Conservation (phyloP, 1,284 basidiomycete genomes). For the Porodaedalea pini region DNA sequence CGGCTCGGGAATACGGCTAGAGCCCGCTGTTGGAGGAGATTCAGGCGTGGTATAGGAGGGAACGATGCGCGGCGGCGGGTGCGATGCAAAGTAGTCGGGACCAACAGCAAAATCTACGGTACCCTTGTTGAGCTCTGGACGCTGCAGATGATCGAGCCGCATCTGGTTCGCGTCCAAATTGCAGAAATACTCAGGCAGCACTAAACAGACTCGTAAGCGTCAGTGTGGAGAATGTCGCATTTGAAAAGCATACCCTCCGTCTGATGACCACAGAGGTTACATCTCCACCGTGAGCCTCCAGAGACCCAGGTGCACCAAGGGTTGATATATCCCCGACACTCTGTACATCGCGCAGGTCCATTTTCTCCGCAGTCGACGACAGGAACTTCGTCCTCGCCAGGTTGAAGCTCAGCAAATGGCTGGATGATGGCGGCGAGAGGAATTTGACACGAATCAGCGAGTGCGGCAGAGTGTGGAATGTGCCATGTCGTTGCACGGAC, state of each 20-base stretch:
- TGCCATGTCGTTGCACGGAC: conserved; percentile 65
- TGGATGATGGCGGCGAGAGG: conserved; percentile 87
- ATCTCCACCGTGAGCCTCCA: conserved; percentile 86
- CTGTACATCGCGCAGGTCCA: conserved; percentile 84
- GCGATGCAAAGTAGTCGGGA: conserved; percentile 80
- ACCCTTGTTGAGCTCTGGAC: conserved; percentile 88
- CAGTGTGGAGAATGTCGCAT: not conserved
- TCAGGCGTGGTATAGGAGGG: conserved; percentile 51
- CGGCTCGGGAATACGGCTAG: conserved; percentile 57
- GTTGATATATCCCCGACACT: conserved; percentile 92
- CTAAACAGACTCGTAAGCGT: conserved; percentile 39
- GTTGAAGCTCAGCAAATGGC: conserved; percentile 83
- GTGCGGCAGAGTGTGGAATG: conserved; percentile 76
- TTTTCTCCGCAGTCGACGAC: conserved; percentile 61
- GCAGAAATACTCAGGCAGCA: conserved; percentile 81
- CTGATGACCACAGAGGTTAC: conserved; percentile 85
- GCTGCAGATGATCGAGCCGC: conserved; percentile 78
- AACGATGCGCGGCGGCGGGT: conserved; percentile 51
- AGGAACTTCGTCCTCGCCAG: conserved; percentile 82
- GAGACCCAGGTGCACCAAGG: conserved; percentile 89
- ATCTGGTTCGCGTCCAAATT: conserved; percentile 79
- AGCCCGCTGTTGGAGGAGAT: conserved; percentile 40
- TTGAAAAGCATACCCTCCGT: conserved; percentile 65
- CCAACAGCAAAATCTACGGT: conserved; percentile 91
- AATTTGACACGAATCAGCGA: conserved; percentile 80